Evolutionary conservation across 1,284 basidiomycete species (phyloP), one percentile per base, ranked within the genome.

Genomic region (Sporisorium sorghi): DNA sequence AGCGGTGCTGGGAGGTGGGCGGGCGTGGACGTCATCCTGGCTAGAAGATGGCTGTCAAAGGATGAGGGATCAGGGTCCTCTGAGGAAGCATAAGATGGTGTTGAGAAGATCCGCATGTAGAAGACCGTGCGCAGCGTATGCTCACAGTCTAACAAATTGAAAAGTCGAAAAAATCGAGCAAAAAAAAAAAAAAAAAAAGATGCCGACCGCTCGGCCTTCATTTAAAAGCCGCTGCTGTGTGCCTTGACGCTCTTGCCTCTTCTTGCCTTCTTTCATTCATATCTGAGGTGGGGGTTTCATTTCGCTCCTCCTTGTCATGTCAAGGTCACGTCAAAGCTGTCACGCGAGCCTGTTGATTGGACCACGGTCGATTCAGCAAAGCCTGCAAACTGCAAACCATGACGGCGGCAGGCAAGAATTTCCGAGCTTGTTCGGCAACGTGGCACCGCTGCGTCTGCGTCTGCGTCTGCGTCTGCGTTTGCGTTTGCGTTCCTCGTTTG

Each of bases 1-100:
- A 73, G 49, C 10, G 59, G 37, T 7, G 46, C 19, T 9, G 66
- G 66, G 11, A 51, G 51, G 7, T 42, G n/a, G n/a, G n/a, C 9
- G 5, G 32, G 6, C 21, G 14, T 24, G 14, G 47, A 26, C n/a
- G 33, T 51, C 35, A 24, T 51, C 7, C n/a, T n/a, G n/a, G n/a
- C n/a, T n/a, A 26, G 3, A 44, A 43, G 43, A 5, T 37, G 35
- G 33, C 33, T 35, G 33, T n/a, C n/a, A n/a, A n/a, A n/a, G n/a
- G n/a, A n/a, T 12, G 33, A 35, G 33, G 33, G 33, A 35, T 40
- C 19, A 19, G 39, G 17, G n/a, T 40, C 39, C n/a, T 43, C 14
- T 6, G 40, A 8, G 12, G n/a, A 24, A 44, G 11, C 19, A 4
- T 10, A 19, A 19, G 37, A 40, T 40, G 37, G 19, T n/a, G n/a